Evolutionary conservation across 2,329 filamentous ascomycete genomes (phyloP).

Genomic region (Akanthomyces uredinophilus): DNA sequence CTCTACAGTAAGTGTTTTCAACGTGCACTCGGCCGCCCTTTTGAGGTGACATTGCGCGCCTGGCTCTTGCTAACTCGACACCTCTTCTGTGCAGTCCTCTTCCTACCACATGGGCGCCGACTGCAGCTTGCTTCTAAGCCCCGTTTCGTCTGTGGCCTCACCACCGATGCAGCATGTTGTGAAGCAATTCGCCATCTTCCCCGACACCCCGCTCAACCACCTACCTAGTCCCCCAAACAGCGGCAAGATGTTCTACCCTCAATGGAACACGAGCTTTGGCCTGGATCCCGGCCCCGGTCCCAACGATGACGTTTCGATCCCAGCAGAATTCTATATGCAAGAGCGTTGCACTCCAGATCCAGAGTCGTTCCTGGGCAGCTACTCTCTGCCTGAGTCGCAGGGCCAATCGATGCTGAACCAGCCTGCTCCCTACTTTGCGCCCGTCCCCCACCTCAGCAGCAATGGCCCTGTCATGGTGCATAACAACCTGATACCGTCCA

Average conservation of each 20-base stretch:
- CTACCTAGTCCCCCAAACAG: slow-evolving; percentile 45
- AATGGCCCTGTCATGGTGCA: slow-evolving; percentile 25
- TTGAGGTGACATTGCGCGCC: not conserved
- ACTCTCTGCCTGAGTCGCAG: slow-evolving; percentile 29
- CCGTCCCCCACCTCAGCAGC: slow-evolving; percentile 23
- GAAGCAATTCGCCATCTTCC: slow-evolving; percentile 36
- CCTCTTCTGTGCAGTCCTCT: slow-evolving; percentile 19
- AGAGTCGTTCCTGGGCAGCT: slow-evolving; percentile 33
- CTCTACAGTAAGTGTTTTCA: not conserved
- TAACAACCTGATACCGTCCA: slow-evolving; percentile 18
- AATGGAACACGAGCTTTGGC: slow-evolving; percentile 37
- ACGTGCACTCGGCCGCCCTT: not conserved
- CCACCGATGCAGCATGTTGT: slow-evolving; percentile 41
- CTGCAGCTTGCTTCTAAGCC: slow-evolving; percentile 46
- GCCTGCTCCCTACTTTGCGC: slow-evolving; percentile 25
- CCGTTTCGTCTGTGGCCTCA: slow-evolving; percentile 44
- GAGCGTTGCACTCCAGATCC: slow-evolving; percentile 34
- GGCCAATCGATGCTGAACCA: slow-evolving; percentile 18
- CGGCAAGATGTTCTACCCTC: slow-evolving; percentile 38
- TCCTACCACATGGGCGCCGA: slow-evolving; percentile 30
- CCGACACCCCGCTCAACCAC: slow-evolving; percentile 33
- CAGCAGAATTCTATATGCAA: slow-evolving; percentile 34
- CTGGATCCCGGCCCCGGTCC: slow-evolving; percentile 21
- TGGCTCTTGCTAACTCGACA: not conserved
- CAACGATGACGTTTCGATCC: slow-evolving; percentile 32